These are phyloP conservation scores for Thielaviopsis punctulata DNA, from an alignment of 2,329 filamentous ascomycete genomes.

Conservation along the genomic window DNA sequence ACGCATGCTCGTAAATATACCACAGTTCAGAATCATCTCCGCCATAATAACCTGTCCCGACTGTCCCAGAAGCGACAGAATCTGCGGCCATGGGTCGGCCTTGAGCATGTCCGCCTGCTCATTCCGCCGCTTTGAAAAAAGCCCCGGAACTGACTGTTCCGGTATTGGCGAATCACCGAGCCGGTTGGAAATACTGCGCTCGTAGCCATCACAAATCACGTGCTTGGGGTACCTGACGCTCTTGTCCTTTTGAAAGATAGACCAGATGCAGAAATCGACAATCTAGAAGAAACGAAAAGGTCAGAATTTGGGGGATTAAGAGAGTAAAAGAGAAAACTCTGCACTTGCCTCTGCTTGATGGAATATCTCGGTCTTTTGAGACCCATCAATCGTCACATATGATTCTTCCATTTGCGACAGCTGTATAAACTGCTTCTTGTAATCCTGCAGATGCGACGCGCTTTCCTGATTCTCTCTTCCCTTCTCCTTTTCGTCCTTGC, in stretches of 20 bases:
- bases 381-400: conserved; percentile 32
- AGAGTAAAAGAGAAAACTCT: conserved; percentile 1
- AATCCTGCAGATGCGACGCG: neutral
- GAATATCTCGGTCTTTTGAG: conserved; percentile 23
- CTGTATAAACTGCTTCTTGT: neutral
- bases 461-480: neutral
- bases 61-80: conserved; percentile 57
- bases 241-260: conserved; percentile 47
- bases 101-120: conserved; percentile 44
- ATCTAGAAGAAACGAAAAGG: too few species aligned
- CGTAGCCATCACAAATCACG: conserved; percentile 70
- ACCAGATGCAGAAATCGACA: conserved; percentile 61
- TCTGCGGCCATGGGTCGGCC: conserved; percentile 51
- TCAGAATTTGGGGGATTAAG: conserved; percentile 7
- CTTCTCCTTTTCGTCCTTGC: neutral
- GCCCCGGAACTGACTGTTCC: conserved; percentile 42
- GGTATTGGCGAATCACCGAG: conserved; percentile 27
- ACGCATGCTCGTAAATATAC: conserved; percentile 51
- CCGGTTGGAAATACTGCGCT: conserved; percentile 26
- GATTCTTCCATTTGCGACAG: conserved; percentile 29
- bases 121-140: conserved; percentile 48
- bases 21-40: conserved; percentile 57
- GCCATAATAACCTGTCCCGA: conserved; percentile 64
- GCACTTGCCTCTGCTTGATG: conserved; percentile 46
- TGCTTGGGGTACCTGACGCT: conserved; percentile 37